Percentiles rank a stretch among this genome's conserved stretches.
Conservation (phyloP, 2,329 filamentous ascomycete genomes). For the Pseudocercospora fuligena region DNA sequence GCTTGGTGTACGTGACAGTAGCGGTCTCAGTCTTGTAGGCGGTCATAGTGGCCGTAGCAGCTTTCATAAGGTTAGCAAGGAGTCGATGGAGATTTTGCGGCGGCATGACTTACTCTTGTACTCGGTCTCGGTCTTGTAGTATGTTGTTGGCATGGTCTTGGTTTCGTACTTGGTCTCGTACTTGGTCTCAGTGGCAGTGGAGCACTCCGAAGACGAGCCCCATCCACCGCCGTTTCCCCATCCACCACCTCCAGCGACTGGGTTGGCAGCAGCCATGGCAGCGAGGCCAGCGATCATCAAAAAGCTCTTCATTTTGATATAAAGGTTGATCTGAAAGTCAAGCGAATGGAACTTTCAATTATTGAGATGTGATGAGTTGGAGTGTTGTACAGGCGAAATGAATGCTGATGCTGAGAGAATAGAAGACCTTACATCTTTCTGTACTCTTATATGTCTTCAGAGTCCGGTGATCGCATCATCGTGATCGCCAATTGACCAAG, state of each 20-base stretch:
- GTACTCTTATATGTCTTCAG: neutral
- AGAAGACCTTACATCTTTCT: neutral
- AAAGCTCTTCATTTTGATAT: conserved; percentile 5
- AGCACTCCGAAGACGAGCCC: neutral
- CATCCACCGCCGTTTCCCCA: neutral
- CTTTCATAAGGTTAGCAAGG: neutral
- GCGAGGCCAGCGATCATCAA: conserved; percentile 3
- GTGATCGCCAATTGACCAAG: too few species aligned
- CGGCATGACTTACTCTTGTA: neutral
- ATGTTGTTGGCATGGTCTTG: conserved; percentile 1
- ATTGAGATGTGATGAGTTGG: neutral
- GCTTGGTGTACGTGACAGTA: neutral
- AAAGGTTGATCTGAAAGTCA: neutral
- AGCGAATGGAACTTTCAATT: conserved; percentile 1
- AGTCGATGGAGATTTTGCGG: neutral
- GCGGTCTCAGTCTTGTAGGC: neutral
- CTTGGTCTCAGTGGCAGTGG: neutral
- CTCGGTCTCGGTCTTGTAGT: neutral
- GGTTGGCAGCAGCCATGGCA: neutral
- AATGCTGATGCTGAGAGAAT: conserved; percentile 1
- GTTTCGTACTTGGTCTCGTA: conserved; percentile 4
- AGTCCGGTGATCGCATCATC: neutral
- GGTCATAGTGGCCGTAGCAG: neutral
- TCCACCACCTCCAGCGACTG: neutral
- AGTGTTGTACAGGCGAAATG: neutral